Conservation (phyloP, 2,329 filamentous ascomycete species). For the Hypoxylon sp. region DNA sequence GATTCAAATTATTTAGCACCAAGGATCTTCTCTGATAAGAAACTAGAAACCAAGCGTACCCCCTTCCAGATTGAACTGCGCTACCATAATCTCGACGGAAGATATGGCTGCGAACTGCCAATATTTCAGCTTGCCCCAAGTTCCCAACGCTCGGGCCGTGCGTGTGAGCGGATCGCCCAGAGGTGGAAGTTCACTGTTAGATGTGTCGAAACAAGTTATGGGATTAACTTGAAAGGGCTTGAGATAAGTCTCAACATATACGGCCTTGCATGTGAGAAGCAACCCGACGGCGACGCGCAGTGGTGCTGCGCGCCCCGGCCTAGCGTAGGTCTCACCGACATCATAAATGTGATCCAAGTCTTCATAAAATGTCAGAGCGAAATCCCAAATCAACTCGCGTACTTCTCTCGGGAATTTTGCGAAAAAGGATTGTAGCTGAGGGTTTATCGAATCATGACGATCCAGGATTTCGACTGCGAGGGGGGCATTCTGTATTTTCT, state of each 20-base stretch:
- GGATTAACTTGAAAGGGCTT: constrained; percentile 42
- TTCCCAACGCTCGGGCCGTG: constrained; percentile 13
- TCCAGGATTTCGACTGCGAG: constrained; percentile 23
- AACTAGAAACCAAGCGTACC: constrained; percentile 31
- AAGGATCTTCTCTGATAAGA: too few relatives aligned
- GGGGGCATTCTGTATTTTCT: constrained; percentile 7
- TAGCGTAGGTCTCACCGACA: constrained; percentile 23
- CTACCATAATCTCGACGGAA: constrained; percentile 38
- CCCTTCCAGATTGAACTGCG: constrained; percentile 41
- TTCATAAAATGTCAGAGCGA: constrained; percentile 38
- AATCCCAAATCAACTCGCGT: constrained; percentile 42
- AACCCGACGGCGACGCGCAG: constrained; percentile 37
- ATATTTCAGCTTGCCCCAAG: constrained; percentile 30
- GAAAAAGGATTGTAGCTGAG: constrained; percentile 36
- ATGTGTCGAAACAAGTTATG: constrained; percentile 37
- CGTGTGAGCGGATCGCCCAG: constrained; percentile 28
- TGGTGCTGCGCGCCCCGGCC: constrained; percentile 41
- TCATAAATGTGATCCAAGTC: constrained; percentile 32
- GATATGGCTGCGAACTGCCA: constrained; percentile 44
- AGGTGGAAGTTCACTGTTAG: constrained; percentile 34
- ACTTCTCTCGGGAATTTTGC: constrained; percentile 40
- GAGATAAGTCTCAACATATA: constrained; percentile 43
- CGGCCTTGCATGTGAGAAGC: constrained; percentile 40
- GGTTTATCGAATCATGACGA: constrained; percentile 12
- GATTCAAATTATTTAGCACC: background rate